Conservation (phyloP, 208 protist species). For the Trypanosoma brucei region DNA sequence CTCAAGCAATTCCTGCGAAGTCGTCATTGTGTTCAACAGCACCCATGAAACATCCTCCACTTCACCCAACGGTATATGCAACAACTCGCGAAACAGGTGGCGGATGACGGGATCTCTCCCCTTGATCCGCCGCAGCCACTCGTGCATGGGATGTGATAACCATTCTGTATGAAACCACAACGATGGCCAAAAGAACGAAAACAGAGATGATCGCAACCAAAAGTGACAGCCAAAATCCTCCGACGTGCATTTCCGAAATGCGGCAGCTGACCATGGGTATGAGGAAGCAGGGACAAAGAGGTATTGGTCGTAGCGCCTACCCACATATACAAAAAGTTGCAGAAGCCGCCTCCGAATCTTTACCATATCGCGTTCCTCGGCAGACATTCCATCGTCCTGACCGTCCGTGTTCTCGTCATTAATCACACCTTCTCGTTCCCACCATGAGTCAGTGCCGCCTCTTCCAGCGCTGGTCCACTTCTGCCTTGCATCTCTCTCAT, state of each 20-base stretch:
- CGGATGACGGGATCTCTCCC: conserved; percentile 43
- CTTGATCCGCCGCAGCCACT: conserved; percentile 27
- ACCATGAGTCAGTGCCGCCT: not conserved
- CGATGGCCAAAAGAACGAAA: conserved; percentile 17
- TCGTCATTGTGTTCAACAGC: conserved; percentile 12
- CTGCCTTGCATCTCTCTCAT: not conserved
- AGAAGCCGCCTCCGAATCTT: conserved; percentile 32
- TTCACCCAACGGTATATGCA: conserved; percentile 15
- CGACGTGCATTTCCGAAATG: conserved; percentile 9
- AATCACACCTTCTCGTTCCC: not conserved
- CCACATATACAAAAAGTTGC: conserved; percentile 21
- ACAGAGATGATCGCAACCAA: conserved; percentile 9
- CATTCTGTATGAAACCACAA: conserved; percentile 10
- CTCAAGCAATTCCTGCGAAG: conserved; percentile 13
- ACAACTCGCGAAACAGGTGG: conserved; percentile 18
- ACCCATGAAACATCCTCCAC: conserved; percentile 23
- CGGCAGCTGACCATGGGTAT: not conserved
- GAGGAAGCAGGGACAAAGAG: not conserved
- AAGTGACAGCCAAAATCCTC: not conserved
- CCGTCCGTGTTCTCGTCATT: not conserved
- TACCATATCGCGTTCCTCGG: conserved; percentile 8
- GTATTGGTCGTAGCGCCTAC: conserved; percentile 38
- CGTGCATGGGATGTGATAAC: not conserved
- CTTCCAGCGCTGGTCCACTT: not conserved
- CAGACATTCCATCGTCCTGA: not conserved